These are phyloP conservation scores for Orobanche coerulescens DNA, from an alignment of 257 asterid genomes.

Conservation along the genomic window DNA sequence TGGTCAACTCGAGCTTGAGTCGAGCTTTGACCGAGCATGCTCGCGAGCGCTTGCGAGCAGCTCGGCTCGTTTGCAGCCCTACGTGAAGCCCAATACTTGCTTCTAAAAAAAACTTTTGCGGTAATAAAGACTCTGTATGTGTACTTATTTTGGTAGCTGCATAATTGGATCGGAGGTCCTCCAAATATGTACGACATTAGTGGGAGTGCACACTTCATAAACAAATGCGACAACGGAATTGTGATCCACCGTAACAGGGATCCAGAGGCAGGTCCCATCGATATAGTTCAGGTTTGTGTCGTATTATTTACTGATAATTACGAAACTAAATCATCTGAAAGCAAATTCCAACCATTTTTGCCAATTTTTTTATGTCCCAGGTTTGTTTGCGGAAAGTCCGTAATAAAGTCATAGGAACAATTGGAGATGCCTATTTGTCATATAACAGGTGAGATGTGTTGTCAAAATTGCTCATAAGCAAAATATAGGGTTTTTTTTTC, in stretches of 20 bases:
- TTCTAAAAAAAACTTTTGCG: no score
- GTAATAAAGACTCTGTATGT: no score
- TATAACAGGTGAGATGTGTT: conserved; percentile 54
- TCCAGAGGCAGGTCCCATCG: conserved; percentile 74
- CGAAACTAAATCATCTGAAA: neutral
- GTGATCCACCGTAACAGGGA: conserved; percentile 91
- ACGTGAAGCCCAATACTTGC: no score
- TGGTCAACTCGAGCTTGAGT: no score
- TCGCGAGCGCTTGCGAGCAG: no score
- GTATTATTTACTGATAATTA: neutral
- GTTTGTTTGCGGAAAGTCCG: conserved; percentile 92
- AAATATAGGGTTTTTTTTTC: neutral
- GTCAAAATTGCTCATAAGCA: neutral
- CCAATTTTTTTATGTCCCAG: conserved; percentile 29
- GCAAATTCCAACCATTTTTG: no score
- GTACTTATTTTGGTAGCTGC: conserved; percentile 47
- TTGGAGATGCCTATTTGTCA: conserved; percentile 71
- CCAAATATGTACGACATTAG: conserved; percentile 92
- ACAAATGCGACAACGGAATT: conserved; percentile 95
- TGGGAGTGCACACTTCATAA: conserved; percentile 96
- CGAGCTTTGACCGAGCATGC: no score
- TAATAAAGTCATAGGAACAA: conserved; percentile 85
- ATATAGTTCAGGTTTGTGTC: conserved; percentile 65
- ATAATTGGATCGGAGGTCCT: conserved; percentile 76
- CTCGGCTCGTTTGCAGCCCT: no score